phyloP scores from a whole-genome alignment of 345 rosid species.

The Boechera stricta region DNA sequence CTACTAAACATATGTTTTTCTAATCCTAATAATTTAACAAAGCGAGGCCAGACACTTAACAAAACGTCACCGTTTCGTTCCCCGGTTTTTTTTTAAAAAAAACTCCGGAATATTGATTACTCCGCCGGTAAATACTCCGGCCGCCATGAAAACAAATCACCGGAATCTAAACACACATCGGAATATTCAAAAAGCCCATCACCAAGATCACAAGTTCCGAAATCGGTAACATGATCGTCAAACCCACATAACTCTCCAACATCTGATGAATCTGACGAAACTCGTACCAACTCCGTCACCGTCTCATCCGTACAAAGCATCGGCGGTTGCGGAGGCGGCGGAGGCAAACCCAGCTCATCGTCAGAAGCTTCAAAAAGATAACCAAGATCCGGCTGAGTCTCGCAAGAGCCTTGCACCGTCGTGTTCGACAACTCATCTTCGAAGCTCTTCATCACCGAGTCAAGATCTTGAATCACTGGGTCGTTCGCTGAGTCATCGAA shows the following conservation, averaged over 20 bases:
- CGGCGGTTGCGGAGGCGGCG: slow-evolving; percentile 35
- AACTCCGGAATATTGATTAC: slow-evolving; percentile 8
- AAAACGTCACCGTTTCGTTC: slow-evolving; percentile 27
- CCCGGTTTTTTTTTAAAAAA: not conserved
- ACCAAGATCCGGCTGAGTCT: slow-evolving; percentile 62
- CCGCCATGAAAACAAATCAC: slow-evolving; percentile 55
- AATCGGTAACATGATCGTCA: slow-evolving; percentile 50
- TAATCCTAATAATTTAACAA: slow-evolving; percentile 11
- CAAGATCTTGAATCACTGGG: slow-evolving; percentile 60
- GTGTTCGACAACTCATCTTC: slow-evolving; percentile 34
- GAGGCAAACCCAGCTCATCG: slow-evolving; percentile 84
- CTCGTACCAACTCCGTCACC: slow-evolving; percentile 39
- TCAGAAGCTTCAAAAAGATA: slow-evolving; percentile 82
- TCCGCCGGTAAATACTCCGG: slow-evolving; percentile 63
- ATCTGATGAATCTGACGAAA: slow-evolving; percentile 41
- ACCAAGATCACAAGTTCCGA: slow-evolving; percentile 58
- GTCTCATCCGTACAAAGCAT: slow-evolving; percentile 31
- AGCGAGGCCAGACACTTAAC: not conserved
- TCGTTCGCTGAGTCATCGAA: slow-evolving; percentile 58
- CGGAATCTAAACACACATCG: slow-evolving; percentile 48
- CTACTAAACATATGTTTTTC: not conserved
- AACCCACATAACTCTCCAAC: slow-evolving; percentile 48
- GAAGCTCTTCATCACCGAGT: slow-evolving; percentile 75
- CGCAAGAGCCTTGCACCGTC: slow-evolving; percentile 39
- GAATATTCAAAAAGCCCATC: slow-evolving; percentile 61